These are phyloP conservation scores for Suillus sp. DNA, from an alignment of 768 basidiomycete species.

Conservation along the genomic window DNA sequence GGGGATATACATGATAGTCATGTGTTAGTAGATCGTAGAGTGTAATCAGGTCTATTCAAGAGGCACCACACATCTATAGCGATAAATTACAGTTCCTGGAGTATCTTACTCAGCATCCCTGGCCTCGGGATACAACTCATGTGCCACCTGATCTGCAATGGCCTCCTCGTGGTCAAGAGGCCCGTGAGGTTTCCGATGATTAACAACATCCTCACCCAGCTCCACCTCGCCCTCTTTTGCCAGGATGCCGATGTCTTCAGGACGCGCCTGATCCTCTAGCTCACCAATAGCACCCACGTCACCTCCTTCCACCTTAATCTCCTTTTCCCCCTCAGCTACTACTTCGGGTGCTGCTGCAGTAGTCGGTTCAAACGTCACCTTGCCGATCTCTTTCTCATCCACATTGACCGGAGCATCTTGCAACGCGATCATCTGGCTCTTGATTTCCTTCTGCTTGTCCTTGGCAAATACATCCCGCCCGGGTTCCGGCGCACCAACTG, in stretches of 20 bases:
- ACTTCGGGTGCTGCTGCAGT: not conserved
- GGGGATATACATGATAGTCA: no score
- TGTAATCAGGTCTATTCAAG: not conserved
- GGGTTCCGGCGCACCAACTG: conserved; percentile 64
- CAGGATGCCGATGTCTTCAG: conserved; percentile 7
- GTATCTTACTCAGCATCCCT: conserved; percentile 17
- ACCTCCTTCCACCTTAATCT: conserved; percentile 10
- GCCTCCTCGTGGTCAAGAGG: conserved; percentile 52
- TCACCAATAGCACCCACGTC: not conserved
- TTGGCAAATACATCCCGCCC: conserved; percentile 74
- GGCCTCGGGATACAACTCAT: conserved; percentile 53
- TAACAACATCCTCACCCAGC: conserved; percentile 14
- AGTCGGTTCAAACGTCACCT: conserved; percentile 19
- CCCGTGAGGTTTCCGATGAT: conserved; percentile 36
- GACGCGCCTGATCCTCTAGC: not conserved
- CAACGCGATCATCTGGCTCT: conserved; percentile 41
- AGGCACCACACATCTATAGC: not conserved
- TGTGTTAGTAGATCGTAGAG: not conserved
- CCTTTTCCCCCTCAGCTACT: conserved; percentile 10
- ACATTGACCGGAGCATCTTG: conserved; percentile 12
- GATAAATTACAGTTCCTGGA: not conserved
- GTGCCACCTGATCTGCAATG: conserved; percentile 52
- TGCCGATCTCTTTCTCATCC: conserved; percentile 40
- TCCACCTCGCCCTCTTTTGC: conserved; percentile 16
- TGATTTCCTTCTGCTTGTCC: conserved; percentile 45